Percentiles rank a stretch among this genome's conserved stretches.
Evolutionary conservation across 306 rosid genomes (phyloP).

Genomic region (Adenanthera pavonina): DNA sequence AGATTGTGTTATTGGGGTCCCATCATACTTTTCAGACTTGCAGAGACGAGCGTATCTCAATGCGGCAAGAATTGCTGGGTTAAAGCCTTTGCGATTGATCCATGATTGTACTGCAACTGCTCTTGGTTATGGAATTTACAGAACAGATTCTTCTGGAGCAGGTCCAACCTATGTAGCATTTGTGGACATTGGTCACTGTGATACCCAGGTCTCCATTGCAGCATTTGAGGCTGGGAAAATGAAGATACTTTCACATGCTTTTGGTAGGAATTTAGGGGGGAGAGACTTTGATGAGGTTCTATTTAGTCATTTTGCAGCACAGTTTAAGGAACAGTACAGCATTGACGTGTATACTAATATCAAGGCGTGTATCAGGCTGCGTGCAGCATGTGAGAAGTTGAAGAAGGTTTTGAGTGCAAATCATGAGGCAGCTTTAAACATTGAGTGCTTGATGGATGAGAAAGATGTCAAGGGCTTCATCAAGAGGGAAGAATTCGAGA

Average conservation of each 20-base stretch:
- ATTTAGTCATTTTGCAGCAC: slow-evolving; percentile 77
- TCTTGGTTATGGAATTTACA: slow-evolving; percentile 94
- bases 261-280: slow-evolving; percentile 80
- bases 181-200: slow-evolving; percentile 95
- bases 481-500: slow-evolving; percentile 94
- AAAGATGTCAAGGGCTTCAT: slow-evolving; percentile 93
- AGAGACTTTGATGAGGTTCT: slow-evolving; percentile 94
- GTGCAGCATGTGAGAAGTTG: slow-evolving; percentile 87
- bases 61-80: slow-evolving; percentile 85
- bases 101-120: slow-evolving; percentile 99
- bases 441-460: slow-evolving; percentile 98
- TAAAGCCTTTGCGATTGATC: slow-evolving; percentile 86
- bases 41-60: slow-evolving; percentile 86
- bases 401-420: slow-evolving; percentile 98
- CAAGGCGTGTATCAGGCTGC: slow-evolving; percentile 83
- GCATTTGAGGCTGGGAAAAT: slow-evolving; percentile 77
- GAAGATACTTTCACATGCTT: slow-evolving; percentile 83
- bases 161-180: slow-evolving; percentile 70
- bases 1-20: slow-evolving; percentile 90
- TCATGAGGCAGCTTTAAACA: slow-evolving; percentile 89
- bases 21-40: slow-evolving; percentile 82
- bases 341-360: slow-evolving; percentile 76
- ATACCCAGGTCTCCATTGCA: slow-evolving; percentile 85
- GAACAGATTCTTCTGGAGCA: slow-evolving; percentile 54
- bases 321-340: slow-evolving; percentile 70